Evolutionary conservation across 352 stramenopile species (phyloP).

Genomic region (Elongisporangium prolatum): DNA sequence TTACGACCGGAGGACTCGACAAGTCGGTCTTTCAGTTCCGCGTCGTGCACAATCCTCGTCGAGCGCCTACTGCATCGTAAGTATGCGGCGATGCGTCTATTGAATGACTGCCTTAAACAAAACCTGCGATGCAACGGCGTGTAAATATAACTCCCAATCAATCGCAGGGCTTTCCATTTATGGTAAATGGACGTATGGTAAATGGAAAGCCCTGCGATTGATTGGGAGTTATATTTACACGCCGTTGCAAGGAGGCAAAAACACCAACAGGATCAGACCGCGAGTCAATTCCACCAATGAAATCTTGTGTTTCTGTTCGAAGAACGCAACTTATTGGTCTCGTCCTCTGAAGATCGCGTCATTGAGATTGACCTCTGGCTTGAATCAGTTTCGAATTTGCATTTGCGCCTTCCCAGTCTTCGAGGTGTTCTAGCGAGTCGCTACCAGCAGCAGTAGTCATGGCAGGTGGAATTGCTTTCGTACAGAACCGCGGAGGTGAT

Average conservation of each 20-base stretch:
- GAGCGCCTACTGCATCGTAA: neutral
- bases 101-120: no score
- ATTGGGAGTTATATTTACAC: neutral
- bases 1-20: conserved; percentile 71
- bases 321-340: neutral
- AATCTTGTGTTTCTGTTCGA: neutral
- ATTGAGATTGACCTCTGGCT: neutral
- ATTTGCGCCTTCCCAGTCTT: neutral
- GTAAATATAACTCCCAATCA: neutral
- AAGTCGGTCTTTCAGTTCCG: conserved; percentile 81
- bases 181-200: no score
- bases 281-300: neutral
- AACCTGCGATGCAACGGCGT: neutral
- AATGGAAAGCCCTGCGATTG: neutral
- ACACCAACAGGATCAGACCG: neutral
- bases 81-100: neutral
- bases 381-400: neutral
- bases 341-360: neutral
- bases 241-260: neutral
- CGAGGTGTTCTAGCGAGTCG: neutral
- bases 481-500: neutral
- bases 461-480: conserved; percentile 1
- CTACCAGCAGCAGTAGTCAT: neutral
- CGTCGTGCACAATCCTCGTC: neutral
- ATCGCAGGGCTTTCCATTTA: neutral